Evolutionary conservation across 192 early-diverging fungal genomes (phyloP), one percentile per base, ranked within the genome.

Genomic region (Haplosporangium gracile): DNA sequence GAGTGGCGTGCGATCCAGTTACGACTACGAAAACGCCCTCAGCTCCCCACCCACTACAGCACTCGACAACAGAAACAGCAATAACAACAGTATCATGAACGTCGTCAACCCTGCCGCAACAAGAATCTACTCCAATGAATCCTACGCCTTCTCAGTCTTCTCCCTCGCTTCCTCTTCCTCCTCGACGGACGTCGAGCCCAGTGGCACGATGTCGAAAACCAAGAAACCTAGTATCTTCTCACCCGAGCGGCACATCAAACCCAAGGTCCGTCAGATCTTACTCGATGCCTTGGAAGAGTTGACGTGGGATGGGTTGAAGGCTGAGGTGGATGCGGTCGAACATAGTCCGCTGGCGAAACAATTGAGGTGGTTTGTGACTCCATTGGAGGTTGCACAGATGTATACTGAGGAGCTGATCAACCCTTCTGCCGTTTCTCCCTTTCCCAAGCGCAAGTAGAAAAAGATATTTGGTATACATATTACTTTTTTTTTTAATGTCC

Each of bases 361-460:
- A 24, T 20, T 85, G 68, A 11, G 74, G 29, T 85, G 83, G 83
- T 79, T 85, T 71, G 77, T 72, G 8, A 76, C 78, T 7, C 83
- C 83, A 1, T 57, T 79, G 43, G 76, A 85, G 39, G 83, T 85
- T 4, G 83, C 74, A 1, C 65, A 47, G 16, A 1, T 85, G 39
- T 85, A 85, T 32, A 63, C 29, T 20, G 39, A 60, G 32, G 75
- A 76, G 26, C 1, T 81, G 32, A 26, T 22, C 22, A 68, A 43
- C 8, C 60, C 43, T 24, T 72, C 72, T 39, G 11, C 11, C 36
- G 20, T 42, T 4, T 80, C 79, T 4, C 72, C 65, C 4, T 80
- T 79, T 22, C 78, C 78, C 15, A 51, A 49, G 10, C 68, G 53
- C 45, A 45, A 9, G 10, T 60, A 47, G 49, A 75, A 10, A 10